Evolutionary conservation across 495 filamentous ascomycete genomes (phyloP).

Genomic region (Neurospora sp.): DNA sequence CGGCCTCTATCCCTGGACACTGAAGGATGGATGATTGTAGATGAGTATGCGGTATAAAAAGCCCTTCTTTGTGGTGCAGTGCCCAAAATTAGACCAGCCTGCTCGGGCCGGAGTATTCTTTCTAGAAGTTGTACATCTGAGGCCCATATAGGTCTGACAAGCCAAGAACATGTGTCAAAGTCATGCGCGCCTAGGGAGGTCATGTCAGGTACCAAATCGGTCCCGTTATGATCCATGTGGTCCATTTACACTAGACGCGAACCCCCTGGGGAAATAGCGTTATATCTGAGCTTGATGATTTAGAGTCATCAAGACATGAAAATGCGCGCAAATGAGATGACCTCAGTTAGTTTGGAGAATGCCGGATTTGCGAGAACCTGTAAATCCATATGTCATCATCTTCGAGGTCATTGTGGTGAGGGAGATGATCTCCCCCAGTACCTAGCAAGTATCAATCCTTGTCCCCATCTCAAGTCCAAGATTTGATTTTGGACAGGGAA

Average conservation of each 20-base stretch:
- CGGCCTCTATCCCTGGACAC: too few species aligned
- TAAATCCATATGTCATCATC: background rate
- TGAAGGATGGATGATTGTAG: too few species aligned
- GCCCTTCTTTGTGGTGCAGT: background rate
- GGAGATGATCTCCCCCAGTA: background rate
- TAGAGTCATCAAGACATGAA: background rate
- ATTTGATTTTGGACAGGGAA: background rate
- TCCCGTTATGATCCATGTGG: background rate
- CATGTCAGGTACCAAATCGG: background rate
- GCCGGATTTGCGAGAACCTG: background rate
- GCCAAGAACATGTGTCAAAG: background rate
- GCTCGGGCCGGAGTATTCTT: background rate
- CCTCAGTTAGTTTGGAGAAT: background rate
- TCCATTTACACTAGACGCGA: background rate
- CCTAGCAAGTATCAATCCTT: background rate
- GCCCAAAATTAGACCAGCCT: background rate
- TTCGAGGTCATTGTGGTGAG: background rate
- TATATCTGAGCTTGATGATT: background rate
- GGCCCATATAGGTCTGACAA: background rate
- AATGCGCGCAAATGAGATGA: too few species aligned
- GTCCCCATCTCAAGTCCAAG: background rate
- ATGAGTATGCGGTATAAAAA: background rate
- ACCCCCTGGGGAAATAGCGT: background rate
- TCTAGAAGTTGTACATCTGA: background rate
- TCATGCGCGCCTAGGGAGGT: too few species aligned